phyloP scores from a whole-genome alignment of 2,329 filamentous ascomycete genomes.

The Xylaria multiplex region DNA sequence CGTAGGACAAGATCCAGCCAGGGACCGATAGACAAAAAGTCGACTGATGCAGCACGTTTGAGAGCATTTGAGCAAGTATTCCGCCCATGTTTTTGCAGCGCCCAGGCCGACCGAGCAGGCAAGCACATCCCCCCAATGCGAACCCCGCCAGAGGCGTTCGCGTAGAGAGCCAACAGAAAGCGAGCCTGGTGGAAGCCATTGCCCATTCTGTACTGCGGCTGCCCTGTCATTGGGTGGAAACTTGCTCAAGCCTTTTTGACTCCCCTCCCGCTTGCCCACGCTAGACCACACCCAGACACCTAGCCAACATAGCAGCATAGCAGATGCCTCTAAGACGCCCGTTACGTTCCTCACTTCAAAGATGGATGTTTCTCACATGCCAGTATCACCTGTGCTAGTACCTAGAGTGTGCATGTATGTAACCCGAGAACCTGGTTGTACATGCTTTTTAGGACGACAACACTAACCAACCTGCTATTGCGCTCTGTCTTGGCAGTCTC shows the following conservation, averaged over 20 bases:
- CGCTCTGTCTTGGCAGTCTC: not conserved
- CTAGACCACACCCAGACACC: too few relatives aligned
- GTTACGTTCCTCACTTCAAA: too few relatives aligned
- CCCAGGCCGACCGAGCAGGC: constrained; percentile 10
- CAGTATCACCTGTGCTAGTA: too few relatives aligned
- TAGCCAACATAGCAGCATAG: too few relatives aligned
- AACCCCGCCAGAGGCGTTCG: constrained; percentile 14
- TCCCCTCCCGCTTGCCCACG: too few relatives aligned
- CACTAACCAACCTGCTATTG: not conserved
- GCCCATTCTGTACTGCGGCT: constrained; percentile 19
- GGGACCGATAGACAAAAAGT: not conserved
- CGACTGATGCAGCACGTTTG: constrained; percentile 14
- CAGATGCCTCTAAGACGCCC: too few relatives aligned
- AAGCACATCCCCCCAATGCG: not conserved
- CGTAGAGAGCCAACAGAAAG: not conserved
- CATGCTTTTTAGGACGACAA: not conserved
- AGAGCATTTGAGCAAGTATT: constrained; percentile 38
- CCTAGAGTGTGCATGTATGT: not conserved
- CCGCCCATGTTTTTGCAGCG: not conserved
- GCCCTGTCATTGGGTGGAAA: constrained; percentile 28
- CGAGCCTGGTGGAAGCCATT: constrained; percentile 14
- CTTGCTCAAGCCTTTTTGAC: constrained; percentile 26
- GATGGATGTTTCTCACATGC: too few relatives aligned
- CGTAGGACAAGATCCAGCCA: not conserved
- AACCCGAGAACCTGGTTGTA: constrained; percentile 21